Evolutionary conservation across 768 basidiomycete genomes (phyloP).

Genomic region (Royoungia palumana): DNA sequence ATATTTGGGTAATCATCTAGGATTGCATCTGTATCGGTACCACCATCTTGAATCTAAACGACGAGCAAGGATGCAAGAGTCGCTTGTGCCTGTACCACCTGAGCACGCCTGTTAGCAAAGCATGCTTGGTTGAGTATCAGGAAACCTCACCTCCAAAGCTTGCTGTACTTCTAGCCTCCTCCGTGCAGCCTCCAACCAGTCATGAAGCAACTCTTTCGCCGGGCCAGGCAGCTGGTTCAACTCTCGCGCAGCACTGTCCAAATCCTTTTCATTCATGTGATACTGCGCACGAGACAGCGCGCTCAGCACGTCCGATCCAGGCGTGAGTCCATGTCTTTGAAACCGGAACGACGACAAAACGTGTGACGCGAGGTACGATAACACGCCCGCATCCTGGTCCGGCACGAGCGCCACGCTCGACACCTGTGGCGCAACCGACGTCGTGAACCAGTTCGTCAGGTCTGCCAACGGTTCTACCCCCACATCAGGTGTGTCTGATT

Average conservation of each 20-base stretch:
- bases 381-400: constrained; percentile 81
- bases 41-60: constrained; percentile 44
- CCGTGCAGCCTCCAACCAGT: constrained; percentile 92
- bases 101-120: constrained; percentile 14
- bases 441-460: constrained; percentile 87
- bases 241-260: constrained; percentile 80
- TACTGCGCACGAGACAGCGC: constrained; percentile 87
- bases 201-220: constrained; percentile 66
- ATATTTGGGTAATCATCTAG: constrained; percentile 16
- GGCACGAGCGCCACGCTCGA: constrained; percentile 91
- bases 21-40: constrained; percentile 19
- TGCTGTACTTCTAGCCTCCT: constrained; percentile 87
- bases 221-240: constrained; percentile 87
- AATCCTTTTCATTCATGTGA: constrained; percentile 86
- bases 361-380: constrained; percentile 83
- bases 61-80: constrained; percentile 78
- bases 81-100: constrained; percentile 84
- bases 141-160: constrained; percentile 67
- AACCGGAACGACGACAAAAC: constrained; percentile 75
- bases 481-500: constrained; percentile 69
- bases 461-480: constrained; percentile 88
- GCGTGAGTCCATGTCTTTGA: constrained; percentile 64
- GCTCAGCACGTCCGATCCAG: constrained; percentile 82
- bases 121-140: background rate
- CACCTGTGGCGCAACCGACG: constrained; percentile 78